phyloP scores from a whole-genome alignment of 176 grass and related monocot species.

The Melocanna baccifera region DNA sequence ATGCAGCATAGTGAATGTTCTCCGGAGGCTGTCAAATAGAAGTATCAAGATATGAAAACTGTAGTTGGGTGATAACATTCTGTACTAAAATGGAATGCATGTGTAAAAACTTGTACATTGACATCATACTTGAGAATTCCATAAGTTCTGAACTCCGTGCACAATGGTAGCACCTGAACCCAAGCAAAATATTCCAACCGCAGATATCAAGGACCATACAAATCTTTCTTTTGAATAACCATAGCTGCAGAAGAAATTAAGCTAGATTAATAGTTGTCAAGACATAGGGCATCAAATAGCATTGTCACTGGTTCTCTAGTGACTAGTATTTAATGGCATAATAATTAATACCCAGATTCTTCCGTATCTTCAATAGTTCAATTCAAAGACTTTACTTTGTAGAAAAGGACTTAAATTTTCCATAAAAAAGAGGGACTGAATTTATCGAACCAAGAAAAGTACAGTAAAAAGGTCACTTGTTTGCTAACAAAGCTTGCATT shows the following conservation, averaged over 20 bases:
- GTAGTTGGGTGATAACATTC: constrained; percentile 23
- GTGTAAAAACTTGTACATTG: constrained; percentile 13
- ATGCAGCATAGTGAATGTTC: constrained; percentile 88
- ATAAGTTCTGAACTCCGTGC: constrained; percentile 94
- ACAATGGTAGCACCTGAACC: constrained; percentile 96
- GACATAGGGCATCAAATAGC: constrained; percentile 12
- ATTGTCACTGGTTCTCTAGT: neutral
- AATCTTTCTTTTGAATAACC: constrained; percentile 99
- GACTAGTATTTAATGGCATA: neutral
- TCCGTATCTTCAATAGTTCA: neutral
- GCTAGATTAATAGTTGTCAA: constrained; percentile 31
- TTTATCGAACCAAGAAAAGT: neutral
- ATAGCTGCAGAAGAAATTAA: constrained; percentile 66
- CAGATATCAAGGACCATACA: constrained; percentile 99
- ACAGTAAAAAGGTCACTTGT: neutral
- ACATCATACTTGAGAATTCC: constrained; percentile 75
- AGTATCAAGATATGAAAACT: constrained; percentile 13
- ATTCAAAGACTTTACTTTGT: constrained; percentile 15
- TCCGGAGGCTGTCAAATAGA: constrained; percentile 66
- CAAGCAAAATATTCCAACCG: constrained; percentile 96
- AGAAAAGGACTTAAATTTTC: neutral
- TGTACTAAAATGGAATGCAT: constrained; percentile 20
- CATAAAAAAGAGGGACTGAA: neutral
- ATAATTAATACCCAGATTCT: constrained; percentile 12
- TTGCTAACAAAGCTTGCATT: constrained; percentile 21